A percentile compares a stretch with the other conserved stretches of the same genome.
phyloP scores from a whole-genome alignment of 495 filamentous ascomycete genomes.

The Neurospora sp. region DNA sequence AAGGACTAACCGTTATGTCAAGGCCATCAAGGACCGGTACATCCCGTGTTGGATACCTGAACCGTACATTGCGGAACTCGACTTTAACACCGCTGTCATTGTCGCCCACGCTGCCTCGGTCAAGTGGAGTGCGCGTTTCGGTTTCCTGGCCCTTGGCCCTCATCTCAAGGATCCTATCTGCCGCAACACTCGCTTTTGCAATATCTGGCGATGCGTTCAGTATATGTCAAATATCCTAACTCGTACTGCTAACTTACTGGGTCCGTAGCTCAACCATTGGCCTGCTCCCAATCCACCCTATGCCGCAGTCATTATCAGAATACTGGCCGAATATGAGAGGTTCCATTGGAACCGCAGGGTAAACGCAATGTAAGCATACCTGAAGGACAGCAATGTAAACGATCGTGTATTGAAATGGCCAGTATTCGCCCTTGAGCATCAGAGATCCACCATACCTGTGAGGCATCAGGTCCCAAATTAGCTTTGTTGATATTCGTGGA shows the following conservation, averaged over 20 bases:
- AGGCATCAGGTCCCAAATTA: background rate
- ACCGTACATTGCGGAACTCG: conserved; percentile 47
- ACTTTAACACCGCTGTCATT: conserved; percentile 41
- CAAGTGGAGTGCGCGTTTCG: conserved; percentile 17
- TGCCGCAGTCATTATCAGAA: conserved; percentile 1
- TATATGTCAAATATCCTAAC: background rate
- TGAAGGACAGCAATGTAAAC: conserved; percentile 39
- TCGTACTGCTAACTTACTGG: conserved; percentile 29
- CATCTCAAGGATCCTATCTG: conserved; percentile 44
- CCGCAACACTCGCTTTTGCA: conserved; percentile 47
- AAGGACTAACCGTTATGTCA: conserved; percentile 33
- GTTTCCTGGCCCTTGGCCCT: conserved; percentile 19
- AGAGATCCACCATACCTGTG: conserved; percentile 34
- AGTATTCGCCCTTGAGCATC: conserved; percentile 32
- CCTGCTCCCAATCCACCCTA: conserved; percentile 34
- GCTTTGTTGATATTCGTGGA: background rate
- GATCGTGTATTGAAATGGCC: conserved; percentile 38
- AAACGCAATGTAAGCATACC: conserved; percentile 16
- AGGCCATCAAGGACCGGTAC: conserved; percentile 40
- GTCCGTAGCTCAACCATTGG: conserved; percentile 37
- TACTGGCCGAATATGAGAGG: background rate
- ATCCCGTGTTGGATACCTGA: conserved; percentile 48
- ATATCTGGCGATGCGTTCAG: conserved; percentile 30
- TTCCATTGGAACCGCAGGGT: background rate
- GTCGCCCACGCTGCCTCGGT: conserved; percentile 22